phyloP scores from a whole-genome alignment of 2,329 filamentous ascomycete species.

The Lecanosticta acicola region DNA sequence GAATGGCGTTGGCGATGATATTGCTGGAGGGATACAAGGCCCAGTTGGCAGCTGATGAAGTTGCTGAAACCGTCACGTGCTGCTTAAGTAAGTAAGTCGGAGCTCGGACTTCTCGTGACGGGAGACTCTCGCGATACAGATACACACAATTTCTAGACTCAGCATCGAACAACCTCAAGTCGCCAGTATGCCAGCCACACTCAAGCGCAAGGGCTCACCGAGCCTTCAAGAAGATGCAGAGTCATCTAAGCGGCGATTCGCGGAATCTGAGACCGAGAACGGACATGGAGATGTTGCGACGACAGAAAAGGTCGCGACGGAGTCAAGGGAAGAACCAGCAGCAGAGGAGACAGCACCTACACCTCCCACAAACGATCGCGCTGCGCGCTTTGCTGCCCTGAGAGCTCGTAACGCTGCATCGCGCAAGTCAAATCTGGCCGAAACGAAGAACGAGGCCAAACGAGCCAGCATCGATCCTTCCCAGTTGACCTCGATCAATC shows the following conservation, averaged over 20 bases:
- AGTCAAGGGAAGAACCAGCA: neutral
- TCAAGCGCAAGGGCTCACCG: slow-evolving; percentile 36
- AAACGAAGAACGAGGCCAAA: slow-evolving; percentile 76
- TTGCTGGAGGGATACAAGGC: no score
- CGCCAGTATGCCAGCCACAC: slow-evolving; percentile 19
- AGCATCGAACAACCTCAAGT: no score
- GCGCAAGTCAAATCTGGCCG: slow-evolving; percentile 70
- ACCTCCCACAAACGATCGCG: slow-evolving; percentile 55
- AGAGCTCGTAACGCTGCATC: slow-evolving; percentile 59
- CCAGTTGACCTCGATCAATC: slow-evolving; percentile 70
- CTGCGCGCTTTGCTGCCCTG: slow-evolving; percentile 78
- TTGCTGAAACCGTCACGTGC: no score
- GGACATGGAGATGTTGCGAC: slow-evolving; percentile 5
- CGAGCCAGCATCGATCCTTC: slow-evolving; percentile 71
- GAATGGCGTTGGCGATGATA: no score
- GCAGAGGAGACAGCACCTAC: slow-evolving; percentile 24
- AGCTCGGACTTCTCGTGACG: no score
- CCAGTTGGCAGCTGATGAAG: no score
- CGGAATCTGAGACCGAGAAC: slow-evolving; percentile 19
- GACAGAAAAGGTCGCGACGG: slow-evolving; percentile 8
- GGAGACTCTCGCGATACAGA: no score
- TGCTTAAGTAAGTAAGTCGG: no score
- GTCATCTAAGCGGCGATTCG: slow-evolving; percentile 34
- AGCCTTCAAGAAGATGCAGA: slow-evolving; percentile 29
- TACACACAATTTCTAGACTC: no score